Base-by-base conservation (phyloP, 306 rosid genomes). In the Crotalaria pallida region DNA sequence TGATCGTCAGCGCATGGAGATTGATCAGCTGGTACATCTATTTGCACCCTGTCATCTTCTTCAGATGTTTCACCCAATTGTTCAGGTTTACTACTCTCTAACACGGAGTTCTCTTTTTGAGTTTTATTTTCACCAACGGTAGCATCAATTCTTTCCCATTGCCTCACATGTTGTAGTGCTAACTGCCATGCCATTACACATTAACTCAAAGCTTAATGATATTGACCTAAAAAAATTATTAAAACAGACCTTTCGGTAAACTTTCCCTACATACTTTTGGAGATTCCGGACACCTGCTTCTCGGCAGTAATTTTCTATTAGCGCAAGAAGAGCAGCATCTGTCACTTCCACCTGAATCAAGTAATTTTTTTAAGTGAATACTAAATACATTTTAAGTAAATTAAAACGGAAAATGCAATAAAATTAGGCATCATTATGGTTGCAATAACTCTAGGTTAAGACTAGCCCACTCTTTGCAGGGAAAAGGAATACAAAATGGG, bases 201-300 rank as follows among this genome's bases (percentile, higher is more conserved):
- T 18, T 48, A 60, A 50, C 41, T 38, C 33, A 24, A 21, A 44
- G 17, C 48, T 64, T 36, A 23, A 49, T 17, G 31, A 61, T 17
- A 10, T 75, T 41, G 65, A 63, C 74, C 50, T 36, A 17, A 62
- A 53, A 58, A 19, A 13, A 18, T 66, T 47, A 52, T 17, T 50
- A 65, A 4, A 68, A 73, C 80, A 76, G 77, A 95, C 99, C 97
- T 95, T 95, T 65, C 91, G 88, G 67, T 91, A 95, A 56, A 95
- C 89, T 85, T 89, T 95, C 75, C 91, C 99, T 45, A 91, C 86
- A 62, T 91, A 93, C 89, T 95, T 95, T 79, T 91, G 97, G 72
- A 91, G 99, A 79, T 95, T 95, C 72, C 97, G 77, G 48, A 95
- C 96, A 38, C 97, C 96, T 22, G 97, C 85, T 83, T 94, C 99